Conservation (phyloP, 805 yeast genomes). For the Naumovozyma castellii region DNA sequence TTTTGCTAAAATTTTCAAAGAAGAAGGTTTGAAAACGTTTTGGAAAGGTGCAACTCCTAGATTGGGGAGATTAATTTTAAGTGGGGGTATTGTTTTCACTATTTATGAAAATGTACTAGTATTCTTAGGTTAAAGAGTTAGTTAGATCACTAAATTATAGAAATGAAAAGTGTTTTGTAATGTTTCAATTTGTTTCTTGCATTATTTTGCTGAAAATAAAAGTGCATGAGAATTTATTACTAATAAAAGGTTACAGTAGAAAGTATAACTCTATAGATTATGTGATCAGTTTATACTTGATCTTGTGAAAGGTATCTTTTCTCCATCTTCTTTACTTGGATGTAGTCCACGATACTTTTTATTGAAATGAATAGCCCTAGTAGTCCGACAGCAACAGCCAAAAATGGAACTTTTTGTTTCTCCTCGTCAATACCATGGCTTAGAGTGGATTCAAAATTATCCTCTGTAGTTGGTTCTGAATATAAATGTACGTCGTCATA, state of each 20-base stretch:
- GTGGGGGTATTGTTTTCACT: slow-evolving; percentile 97
- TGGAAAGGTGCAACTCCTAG: slow-evolving; percentile 99
- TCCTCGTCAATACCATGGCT: slow-evolving; percentile 28
- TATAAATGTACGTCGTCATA: slow-evolving; percentile 34
- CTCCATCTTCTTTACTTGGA: slow-evolving; percentile 71
- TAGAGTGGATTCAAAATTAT: slow-evolving; percentile 23
- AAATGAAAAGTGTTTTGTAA: no score
- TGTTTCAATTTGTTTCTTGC: background rate
- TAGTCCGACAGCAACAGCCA: slow-evolving; percentile 55
- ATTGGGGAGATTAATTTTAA: slow-evolving; percentile 78
- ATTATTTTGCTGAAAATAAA: background rate
- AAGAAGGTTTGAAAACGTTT: slow-evolving; percentile 84
- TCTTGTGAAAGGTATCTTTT: slow-evolving; percentile 27
- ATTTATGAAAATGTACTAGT: slow-evolving; percentile 83
- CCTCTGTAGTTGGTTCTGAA: slow-evolving; percentile 17
- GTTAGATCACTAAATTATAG: background rate
- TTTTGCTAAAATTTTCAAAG: slow-evolving; percentile 64
- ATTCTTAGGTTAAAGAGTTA: slow-evolving; percentile 23
- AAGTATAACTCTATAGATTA: no score
- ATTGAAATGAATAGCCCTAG: slow-evolving; percentile 58
- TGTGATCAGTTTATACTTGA: slow-evolving; percentile 2
- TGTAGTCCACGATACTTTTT: slow-evolving; percentile 64
- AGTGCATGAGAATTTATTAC: no score
- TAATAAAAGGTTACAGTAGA: no score
- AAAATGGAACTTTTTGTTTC: slow-evolving; percentile 35